These are phyloP conservation scores for Pyrenopolyporus hunteri DNA, from an alignment of 495 filamentous ascomycete genomes.

Conservation along the genomic window DNA sequence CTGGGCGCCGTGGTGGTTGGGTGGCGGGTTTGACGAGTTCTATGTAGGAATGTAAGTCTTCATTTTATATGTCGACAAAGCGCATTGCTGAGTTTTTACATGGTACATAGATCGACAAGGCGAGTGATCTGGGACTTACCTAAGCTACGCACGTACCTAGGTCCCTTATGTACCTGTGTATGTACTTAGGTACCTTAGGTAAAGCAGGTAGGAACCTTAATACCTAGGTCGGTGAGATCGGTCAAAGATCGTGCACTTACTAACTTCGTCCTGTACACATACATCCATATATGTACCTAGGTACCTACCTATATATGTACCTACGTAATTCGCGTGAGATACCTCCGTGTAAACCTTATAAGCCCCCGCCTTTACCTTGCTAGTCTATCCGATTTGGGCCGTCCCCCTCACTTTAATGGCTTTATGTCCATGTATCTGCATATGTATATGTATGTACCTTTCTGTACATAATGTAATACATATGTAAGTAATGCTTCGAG, in stretches of 20 bases:
- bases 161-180: too few species aligned
- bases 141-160: too few species aligned
- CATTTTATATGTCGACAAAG: too few species aligned
- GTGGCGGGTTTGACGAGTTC: too few species aligned
- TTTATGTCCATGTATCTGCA: neutral
- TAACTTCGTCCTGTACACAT: neutral
- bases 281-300: neutral
- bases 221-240: neutral
- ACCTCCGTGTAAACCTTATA: neutral
- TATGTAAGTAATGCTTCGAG: neutral
- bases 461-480: too few species aligned
- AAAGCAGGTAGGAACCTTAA: neutral
- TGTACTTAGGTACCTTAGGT: neutral
- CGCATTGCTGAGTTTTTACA: too few species aligned
- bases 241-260: neutral
- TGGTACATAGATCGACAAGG: too few species aligned
- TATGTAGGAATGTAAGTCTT: too few species aligned
- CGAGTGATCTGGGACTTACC: too few species aligned
- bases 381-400: conserved; percentile 10
- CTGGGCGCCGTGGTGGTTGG: neutral
- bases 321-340: neutral
- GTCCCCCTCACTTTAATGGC: conserved; percentile 30
- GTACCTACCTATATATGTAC: neutral
- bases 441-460: neutral
- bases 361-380: neutral